Base-by-base conservation (phyloP, 2,329 filamentous ascomycete genomes). In the Alternaria infectoria region DNA sequence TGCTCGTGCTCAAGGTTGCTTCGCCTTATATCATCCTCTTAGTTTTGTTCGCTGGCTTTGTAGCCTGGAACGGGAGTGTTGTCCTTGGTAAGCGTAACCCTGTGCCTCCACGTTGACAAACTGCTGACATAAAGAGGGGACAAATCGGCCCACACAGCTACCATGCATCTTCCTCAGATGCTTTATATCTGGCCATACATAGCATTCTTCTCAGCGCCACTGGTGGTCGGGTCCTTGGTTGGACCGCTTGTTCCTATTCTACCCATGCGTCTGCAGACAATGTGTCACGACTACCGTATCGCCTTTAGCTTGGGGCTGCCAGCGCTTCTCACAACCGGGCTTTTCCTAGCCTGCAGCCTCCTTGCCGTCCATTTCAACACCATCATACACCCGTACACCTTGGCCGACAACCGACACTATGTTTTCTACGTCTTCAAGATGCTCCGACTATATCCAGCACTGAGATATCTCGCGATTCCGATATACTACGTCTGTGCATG, bases 381-480 rank as follows among this genome's bases (percentile, higher is more conserved):
- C 32, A 91, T 97, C 66, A 88, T 98, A 46, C 96, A 99, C 75
- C 95, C 96, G 0, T 99, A 98, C 77, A 97, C 94, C 0, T 86
- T 98, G 1, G 96, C 96, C 32, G 96, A 99, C 80, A 99, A 99
- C 79, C 86, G 96, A 3, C 96, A 99, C 79, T 99, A 97, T 82
- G 91, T 97, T 78, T 99, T 99, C 80, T 99, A 99, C 81, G 84
- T 97, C 64, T 99, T 99, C 83, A 90, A 93, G 2, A 90, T 91
- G 6, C 90, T 98, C 40, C 86, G 91, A 3, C 86, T 85, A 6
- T 87, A 92, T 45, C 83, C 84, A 2, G 80, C 83, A 17, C 80
- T 93, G 55, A 90, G 90, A 36, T 93, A 93, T 71, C 79, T 86
- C 1, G 89, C 91, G 2, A 86, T 90, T 0, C 84, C 90, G 0